Evolutionary conservation across 2,329 filamentous ascomycete genomes (phyloP), one percentile per base, ranked within the genome.

Genomic region (Exophiala oligosperma): DNA sequence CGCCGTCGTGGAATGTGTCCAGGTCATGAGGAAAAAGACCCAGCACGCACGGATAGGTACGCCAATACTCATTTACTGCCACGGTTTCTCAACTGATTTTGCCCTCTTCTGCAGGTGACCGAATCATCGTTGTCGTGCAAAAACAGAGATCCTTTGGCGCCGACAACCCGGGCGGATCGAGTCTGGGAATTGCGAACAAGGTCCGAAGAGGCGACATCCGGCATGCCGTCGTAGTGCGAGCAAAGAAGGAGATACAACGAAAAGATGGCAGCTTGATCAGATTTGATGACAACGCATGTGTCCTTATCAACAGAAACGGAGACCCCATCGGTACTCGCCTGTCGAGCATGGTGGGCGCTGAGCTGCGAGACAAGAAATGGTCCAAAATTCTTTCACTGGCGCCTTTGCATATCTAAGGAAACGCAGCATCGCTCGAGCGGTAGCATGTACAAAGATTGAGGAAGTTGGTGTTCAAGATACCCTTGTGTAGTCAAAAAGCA

Each of bases 231-330:
- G 87, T 99, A 26, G 95, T 99, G 59, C 89, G 94, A 64, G 96
- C 93, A 38, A 85, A 81, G 69, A 96, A 97, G 79, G 89, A 92
- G 77, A 84, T 89, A 61, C 90, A 94, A 74, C 84, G 94, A 63
- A 85, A 85, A 32, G 94, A 99, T 78, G 94, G 94, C 52, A 92
- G 88, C 71, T 86, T 94, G 48, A 88, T 99, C 66, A 87, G 87
- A 67, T 99, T 99, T 74, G 94, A 96, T 76, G 94, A 99, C 77
- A 99, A 99, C 76, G 94, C 94, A 49, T 99, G 94, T 73, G 94
- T 99, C 47, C 80, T 99, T 67, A 89, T 99, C 74, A 97, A 95
- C 79, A 99, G 97, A 83, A 84, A 91, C 8, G 95, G 94, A 44
- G 94, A 99, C 73, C 94, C 94, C 24, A 91, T 99, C 67, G 94